phyloP scores from a whole-genome alignment of 2,329 filamentous ascomycete genomes.

The Acephala macrosclerotiorum region DNA sequence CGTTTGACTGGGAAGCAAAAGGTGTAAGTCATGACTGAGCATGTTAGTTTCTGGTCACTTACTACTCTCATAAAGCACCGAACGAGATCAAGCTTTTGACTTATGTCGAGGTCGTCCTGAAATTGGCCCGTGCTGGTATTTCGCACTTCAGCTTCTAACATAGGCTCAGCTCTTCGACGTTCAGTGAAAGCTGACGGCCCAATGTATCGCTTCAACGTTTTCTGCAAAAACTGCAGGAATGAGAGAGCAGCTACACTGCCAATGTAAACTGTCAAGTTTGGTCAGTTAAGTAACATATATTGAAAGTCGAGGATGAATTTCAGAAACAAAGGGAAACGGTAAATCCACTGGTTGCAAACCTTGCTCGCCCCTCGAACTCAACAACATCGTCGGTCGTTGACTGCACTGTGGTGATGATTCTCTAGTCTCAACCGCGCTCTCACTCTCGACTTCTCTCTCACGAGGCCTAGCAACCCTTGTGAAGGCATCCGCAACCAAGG shows the following conservation, averaged over 20 bases:
- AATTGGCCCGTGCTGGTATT: background rate
- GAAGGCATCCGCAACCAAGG: background rate
- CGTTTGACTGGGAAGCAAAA: background rate
- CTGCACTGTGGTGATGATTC: background rate
- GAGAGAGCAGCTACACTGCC: slow-evolving; percentile 28
- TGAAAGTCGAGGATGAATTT: too few relatives aligned
- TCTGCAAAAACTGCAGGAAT: slow-evolving; percentile 27
- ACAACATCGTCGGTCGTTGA: background rate
- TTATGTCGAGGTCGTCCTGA: background rate
- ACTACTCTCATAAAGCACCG: background rate
- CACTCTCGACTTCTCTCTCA: background rate
- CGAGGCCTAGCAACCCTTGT: background rate
- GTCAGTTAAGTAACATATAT: slow-evolving; percentile 8
- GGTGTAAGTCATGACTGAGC: background rate
- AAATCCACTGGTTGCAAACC: background rate
- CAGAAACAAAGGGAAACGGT: background rate
- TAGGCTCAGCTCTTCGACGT: background rate
- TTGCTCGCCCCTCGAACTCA: background rate
- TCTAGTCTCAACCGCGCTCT: background rate
- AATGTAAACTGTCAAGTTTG: slow-evolving; percentile 23
- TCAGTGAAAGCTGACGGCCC: slow-evolving; percentile 27
- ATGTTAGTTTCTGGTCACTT: background rate
- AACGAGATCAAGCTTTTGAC: background rate
- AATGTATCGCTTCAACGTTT: slow-evolving; percentile 24
- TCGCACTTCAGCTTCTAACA: background rate